Percentiles rank a stretch among this genome's conserved stretches.
Evolutionary conservation across 2,329 filamentous ascomycete genomes (phyloP).

Genomic region (Talaromyces funiculosus): DNA sequence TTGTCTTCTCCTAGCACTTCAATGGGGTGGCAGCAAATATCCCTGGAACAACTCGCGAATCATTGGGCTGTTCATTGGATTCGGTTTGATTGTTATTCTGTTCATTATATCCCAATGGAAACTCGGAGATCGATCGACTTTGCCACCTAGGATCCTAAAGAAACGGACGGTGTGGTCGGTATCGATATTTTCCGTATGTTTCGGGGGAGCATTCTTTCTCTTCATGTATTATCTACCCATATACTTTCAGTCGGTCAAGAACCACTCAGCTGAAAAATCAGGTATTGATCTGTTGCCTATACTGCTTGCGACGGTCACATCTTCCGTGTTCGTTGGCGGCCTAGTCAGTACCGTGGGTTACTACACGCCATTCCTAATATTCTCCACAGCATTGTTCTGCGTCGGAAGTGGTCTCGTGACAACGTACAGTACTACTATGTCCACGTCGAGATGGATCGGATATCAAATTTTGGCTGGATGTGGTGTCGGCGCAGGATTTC

Average conservation of each 20-base stretch:
- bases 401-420: constrained; percentile 18
- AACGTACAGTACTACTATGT: constrained; percentile 16
- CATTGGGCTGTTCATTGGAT: constrained; percentile 44
- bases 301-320: constrained; percentile 29
- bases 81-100: constrained; percentile 30
- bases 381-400: constrained; percentile 20
- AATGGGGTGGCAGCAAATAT: constrained; percentile 39
- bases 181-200: constrained; percentile 33
- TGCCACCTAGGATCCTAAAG: constrained; percentile 35
- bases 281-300: constrained; percentile 42
- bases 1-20: constrained; percentile 43
- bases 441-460: constrained; percentile 24
- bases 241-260: constrained; percentile 41
- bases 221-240: constrained; percentile 45
- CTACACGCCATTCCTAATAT: constrained; percentile 23
- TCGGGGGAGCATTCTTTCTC: constrained; percentile 31
- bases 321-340: constrained; percentile 23
- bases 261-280: constrained; percentile 27
- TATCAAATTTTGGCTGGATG: constrained; percentile 28
- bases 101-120: constrained; percentile 34
- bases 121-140: constrained; percentile 37
- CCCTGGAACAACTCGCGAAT: constrained; percentile 37
- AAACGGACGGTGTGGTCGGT: constrained; percentile 32
- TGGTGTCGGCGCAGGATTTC: constrained; percentile 21
- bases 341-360: constrained; percentile 23